Evolutionary conservation across 2,329 filamentous ascomycete genomes (phyloP), one percentile per base, ranked within the genome.

Genomic region (Scolecobasidium constrictum): DNA sequence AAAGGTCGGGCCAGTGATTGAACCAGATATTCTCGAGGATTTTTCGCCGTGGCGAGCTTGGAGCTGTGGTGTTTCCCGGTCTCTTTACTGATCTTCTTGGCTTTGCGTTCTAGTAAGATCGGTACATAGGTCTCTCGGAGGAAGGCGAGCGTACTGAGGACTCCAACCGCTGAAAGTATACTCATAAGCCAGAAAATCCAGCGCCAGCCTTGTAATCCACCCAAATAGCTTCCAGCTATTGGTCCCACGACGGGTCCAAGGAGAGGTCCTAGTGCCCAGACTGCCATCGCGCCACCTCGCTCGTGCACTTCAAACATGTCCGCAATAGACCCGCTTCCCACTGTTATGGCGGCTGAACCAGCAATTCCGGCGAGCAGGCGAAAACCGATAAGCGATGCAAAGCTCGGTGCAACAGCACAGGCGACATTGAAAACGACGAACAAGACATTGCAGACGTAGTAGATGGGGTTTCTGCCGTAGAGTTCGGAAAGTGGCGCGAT

Each of bases 211-310:
- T 54, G 51, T 4, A 54, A 57, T 28, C 64, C 53, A 1, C 58
- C 55, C 1, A 71, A 54, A 45, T 65, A 71, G 2, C 66, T 67
- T 12, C 70, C 69, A 37, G 60, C 62, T 9, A 72, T 59, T 3
- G 69, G 69, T 0, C 68, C 80, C 4, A 82, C 61, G 1, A 75
- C 75, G 2, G 79, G 79, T 0, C 79, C 80, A 0, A 83, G 68
- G 0, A 83, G 64, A 0, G 79, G 79, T 1, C 72, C 73, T 1
- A 83, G 65, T 39, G 67, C 73, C 59, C 81, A 82, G 31, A 82
- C 68, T 2, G 71, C 71, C 43, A 82, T 72, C 3, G 77, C 74
- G 47, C 67, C 70, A 3, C 78, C 78, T 48, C 78, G 70, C 55
- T 82, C 66, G 52, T 81, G 77, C 0, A 77, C 64, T 9, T 57